Base-by-base conservation (phyloP, 768 basidiomycete genomes). In the Albatrellus ellisii region DNA sequence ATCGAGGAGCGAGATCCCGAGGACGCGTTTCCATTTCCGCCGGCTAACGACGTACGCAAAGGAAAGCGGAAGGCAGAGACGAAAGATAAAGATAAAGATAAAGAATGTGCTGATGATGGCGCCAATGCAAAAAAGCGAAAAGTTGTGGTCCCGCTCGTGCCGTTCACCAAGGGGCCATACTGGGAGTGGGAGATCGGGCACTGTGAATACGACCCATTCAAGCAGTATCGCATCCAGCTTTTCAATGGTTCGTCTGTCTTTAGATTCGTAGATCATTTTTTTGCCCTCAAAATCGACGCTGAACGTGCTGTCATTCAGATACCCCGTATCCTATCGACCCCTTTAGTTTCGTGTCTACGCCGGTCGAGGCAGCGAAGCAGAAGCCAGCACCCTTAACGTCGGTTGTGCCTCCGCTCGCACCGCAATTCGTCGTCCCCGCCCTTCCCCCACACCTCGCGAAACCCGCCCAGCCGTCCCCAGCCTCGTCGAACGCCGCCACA, bases 161-260 rank as follows among this genome's bases (percentile, higher is more conserved):
- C 89, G 12, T 87, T 80, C 50, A 66, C 69, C 15, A 88, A 79
- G 57, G 91, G 91, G 3, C 89, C 91, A 22, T 70, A 70, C 44
- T 91, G 81, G 77, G 90, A 94, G 57, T 58, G 65, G 1, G 58
- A 56, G 9, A 64, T 92, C 45, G 83, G 84, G 2, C 61, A 69
- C 15, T 79, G 79, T 53, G 67, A 72, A 32, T 75, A 77, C 46
- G 77, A 79, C 34, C 71, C 79, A 5, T 81, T 94, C 58, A 73
- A 73, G 22, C 62, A 68, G 20, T 91, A 88, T 54, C 68, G 73
- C 36, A 79, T 94, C 48, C 82, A 82, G 51, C 59, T 91, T 8
- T 70, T 97, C 54, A 94, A 95, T 54, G 88, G 92, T 85, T 55
- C 46, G 69, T 49, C 52, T 50, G 10, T 26, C 35, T n/a, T 4